These are phyloP conservation scores for Arthroderma sp. DNA, from an alignment of 2,329 filamentous ascomycete genomes.

Conservation along the genomic window DNA sequence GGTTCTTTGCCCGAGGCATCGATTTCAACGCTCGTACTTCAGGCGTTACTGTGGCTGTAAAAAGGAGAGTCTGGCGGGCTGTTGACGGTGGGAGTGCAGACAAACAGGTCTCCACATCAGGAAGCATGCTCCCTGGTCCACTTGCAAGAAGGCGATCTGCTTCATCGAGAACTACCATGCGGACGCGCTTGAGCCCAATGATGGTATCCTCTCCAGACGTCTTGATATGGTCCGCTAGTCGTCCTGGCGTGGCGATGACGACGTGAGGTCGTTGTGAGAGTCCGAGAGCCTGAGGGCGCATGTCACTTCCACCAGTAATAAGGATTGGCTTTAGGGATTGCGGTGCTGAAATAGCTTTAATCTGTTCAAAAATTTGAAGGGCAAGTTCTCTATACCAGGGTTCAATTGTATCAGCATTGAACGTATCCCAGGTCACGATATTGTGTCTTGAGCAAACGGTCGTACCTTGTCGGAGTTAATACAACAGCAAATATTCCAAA, in stretches of 20 bases:
- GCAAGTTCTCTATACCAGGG: conserved; percentile 58
- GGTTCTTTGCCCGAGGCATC: conserved; percentile 55
- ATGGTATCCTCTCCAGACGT: conserved; percentile 87
- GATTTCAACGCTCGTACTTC: conserved; percentile 81
- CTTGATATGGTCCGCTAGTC: conserved; percentile 84
- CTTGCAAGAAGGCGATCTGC: conserved; percentile 75
- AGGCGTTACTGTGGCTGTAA: conserved; percentile 88
- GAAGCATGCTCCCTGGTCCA: conserved; percentile 75
- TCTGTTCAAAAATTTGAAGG: conserved; percentile 90
- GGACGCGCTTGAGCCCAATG: conserved; percentile 63
- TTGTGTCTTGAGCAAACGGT: conserved; percentile 7
- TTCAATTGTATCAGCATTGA: conserved; percentile 5
- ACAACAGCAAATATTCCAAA: conserved; percentile 82
- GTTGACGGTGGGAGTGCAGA: conserved; percentile 63
- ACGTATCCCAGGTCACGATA: not conserved
- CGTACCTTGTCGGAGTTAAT: conserved; percentile 68
- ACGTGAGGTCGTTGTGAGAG: conserved; percentile 74
- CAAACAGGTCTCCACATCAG: conserved; percentile 81
- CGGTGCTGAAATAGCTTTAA: conserved; percentile 80
- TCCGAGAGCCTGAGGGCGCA: conserved; percentile 78
- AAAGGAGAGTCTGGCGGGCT: conserved; percentile 82
- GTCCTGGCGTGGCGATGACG: conserved; percentile 86
- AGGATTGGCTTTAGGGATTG: conserved; percentile 78
- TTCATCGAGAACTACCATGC: conserved; percentile 87
- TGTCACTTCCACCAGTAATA: conserved; percentile 86